Percentiles rank a stretch among this genome's conserved stretches.
Conservation (phyloP, 495 filamentous ascomycete genomes). For the Peziza echinospora region DNA sequence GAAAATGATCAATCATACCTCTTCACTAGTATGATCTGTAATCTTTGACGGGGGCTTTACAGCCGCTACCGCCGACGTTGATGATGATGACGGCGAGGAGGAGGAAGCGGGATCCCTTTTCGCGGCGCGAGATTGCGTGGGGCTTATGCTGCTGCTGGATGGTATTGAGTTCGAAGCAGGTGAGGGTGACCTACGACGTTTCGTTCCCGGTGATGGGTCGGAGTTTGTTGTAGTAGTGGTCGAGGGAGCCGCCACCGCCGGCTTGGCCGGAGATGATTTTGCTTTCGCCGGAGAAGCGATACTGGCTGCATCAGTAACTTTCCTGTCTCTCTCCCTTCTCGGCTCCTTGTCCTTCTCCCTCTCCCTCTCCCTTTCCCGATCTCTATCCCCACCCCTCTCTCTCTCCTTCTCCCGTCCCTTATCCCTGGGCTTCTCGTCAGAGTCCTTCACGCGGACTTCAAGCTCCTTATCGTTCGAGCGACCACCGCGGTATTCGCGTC, state of each 20-base stretch:
- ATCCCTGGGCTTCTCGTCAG: conserved; percentile 9
- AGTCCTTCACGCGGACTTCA: conserved; percentile 8
- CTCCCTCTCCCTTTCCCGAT: conserved; percentile 24
- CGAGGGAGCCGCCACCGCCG: conserved; percentile 22
- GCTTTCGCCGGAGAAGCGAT: not conserved
- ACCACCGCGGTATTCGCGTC: conserved; percentile 11
- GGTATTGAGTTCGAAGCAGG: too few relatives aligned
- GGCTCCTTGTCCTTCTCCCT: conserved; percentile 21
- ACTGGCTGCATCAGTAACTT: not conserved
- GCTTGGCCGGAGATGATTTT: not conserved
- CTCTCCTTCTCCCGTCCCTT: conserved; percentile 5
- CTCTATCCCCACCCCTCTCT: conserved; percentile 7
- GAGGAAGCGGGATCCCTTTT: too few relatives aligned
- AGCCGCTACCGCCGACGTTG: too few relatives aligned
- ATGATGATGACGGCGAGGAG: too few relatives aligned
- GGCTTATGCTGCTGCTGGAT: too few relatives aligned
- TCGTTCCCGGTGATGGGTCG: not conserved
- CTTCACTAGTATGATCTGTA: too few relatives aligned
- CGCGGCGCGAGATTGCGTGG: not conserved
- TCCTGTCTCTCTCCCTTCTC: conserved; percentile 21
- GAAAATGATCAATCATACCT: too few relatives aligned
- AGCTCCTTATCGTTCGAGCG: conserved; percentile 4
- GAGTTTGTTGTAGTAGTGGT: conserved; percentile 13
- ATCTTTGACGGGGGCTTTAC: too few relatives aligned
- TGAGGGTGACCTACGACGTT: not conserved